These are phyloP conservation scores for Juglanconis juglandina DNA, from an alignment of 2,329 filamentous ascomycete genomes.

Conservation along the genomic window DNA sequence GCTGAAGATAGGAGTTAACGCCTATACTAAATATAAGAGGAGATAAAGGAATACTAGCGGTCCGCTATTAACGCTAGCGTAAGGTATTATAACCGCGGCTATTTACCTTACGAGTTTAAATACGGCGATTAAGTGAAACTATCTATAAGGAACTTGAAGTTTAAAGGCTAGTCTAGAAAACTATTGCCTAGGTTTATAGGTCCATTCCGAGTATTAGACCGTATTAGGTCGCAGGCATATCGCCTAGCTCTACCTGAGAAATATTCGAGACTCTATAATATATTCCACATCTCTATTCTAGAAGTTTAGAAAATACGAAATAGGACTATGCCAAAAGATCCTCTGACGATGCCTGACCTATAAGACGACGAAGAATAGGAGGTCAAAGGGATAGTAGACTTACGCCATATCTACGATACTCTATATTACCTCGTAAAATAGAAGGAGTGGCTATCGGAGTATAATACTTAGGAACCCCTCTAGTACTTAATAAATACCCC, in stretches of 20 bases:
- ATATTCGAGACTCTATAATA: not conserved
- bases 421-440: too few relatives aligned
- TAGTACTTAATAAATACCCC: too few relatives aligned
- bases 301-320: not conserved
- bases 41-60: not conserved
- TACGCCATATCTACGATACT: too few relatives aligned
- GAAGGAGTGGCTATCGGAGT: too few relatives aligned
- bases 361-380: too few relatives aligned
- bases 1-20: too few relatives aligned
- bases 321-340: not conserved
- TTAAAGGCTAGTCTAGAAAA: conserved; percentile 2
- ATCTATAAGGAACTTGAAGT: conserved; percentile 1
- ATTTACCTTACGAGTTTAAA: conserved; percentile 1
- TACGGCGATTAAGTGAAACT: conserved; percentile 3
- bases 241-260: not conserved
- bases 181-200: not conserved
- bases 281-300: not conserved
- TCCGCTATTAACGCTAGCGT: too few relatives aligned
- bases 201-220: not conserved
- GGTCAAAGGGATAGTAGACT: not conserved
- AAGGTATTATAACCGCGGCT: not conserved
- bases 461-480: too few relatives aligned
- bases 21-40: too few relatives aligned
- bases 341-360: not conserved
- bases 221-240: not conserved